These are phyloP conservation scores for Cladosporium sp. DNA, from an alignment of 2,329 filamentous ascomycete species.

Conservation along the genomic window DNA sequence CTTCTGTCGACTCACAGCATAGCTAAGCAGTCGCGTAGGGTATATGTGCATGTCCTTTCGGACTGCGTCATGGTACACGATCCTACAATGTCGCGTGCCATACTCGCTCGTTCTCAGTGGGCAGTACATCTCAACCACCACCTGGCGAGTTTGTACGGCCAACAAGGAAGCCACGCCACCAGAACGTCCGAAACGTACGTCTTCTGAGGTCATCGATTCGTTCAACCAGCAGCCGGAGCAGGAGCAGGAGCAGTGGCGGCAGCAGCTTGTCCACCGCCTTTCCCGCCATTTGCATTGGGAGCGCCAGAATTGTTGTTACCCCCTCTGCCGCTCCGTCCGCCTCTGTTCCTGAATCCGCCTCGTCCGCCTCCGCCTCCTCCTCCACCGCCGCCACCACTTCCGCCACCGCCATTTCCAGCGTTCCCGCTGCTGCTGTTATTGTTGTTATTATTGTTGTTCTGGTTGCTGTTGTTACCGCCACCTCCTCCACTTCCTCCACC, in stretches of 20 bases:
- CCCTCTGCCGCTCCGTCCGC: neutral
- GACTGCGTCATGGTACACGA: too few relatives aligned
- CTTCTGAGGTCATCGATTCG: neutral
- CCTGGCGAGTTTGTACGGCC: neutral
- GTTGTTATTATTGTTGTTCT: neutral
- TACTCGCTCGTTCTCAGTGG: neutral
- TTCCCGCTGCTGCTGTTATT: neutral
- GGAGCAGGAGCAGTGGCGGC: neutral
- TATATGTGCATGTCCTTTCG: too few relatives aligned
- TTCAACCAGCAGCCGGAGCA: neutral
- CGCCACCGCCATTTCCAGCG: neutral
- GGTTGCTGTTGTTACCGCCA: neutral
- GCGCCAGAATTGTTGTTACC: neutral
- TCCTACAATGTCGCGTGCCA: neutral
- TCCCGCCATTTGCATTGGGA: neutral
- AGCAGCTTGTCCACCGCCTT: neutral
- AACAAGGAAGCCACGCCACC: neutral
- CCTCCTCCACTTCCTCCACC: conserved; percentile 18
- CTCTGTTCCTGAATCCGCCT: neutral
- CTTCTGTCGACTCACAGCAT: neutral
- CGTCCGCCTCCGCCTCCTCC: neutral
- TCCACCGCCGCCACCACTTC: neutral
- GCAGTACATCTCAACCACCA: neutral
- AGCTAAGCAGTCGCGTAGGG: too few relatives aligned
- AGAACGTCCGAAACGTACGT: neutral